Evolutionary conservation across 192 early-diverging fungal genomes (phyloP).

Genomic region (Chytriomyces hyalinus): DNA sequence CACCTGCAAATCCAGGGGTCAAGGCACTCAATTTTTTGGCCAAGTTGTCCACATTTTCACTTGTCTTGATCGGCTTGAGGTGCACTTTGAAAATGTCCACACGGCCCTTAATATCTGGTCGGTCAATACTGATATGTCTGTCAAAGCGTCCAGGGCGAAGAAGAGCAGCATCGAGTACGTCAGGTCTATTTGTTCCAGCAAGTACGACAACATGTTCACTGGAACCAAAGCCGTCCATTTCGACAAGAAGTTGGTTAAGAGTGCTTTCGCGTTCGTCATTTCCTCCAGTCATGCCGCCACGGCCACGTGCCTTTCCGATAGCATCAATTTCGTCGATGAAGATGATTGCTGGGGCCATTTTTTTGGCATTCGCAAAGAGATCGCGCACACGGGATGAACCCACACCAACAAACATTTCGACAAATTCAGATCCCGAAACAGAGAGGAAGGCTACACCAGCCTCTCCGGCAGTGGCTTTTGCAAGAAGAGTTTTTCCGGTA

Average conservation of each 20-base stretch:
- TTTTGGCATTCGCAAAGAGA: constrained; percentile 96
- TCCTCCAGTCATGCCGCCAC: constrained; percentile 83
- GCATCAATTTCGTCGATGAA: constrained; percentile 99
- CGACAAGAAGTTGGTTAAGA: constrained; percentile 96
- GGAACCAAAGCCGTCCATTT: constrained; percentile 98
- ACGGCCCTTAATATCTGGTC: constrained; percentile 95
- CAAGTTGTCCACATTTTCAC: constrained; percentile 69
- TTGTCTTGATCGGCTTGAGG: constrained; percentile 78
- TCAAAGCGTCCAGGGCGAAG: constrained; percentile 98
- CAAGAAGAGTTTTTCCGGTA: constrained; percentile 98
- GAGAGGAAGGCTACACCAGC: constrained; percentile 96
- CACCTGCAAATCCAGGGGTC: constrained; percentile 98
- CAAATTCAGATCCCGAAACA: constrained; percentile 99
- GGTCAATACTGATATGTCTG: constrained; percentile 95
- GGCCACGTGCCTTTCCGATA: constrained; percentile 96
- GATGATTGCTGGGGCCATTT: constrained; percentile 97
- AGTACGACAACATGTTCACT: constrained; percentile 92
- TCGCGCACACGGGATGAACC: constrained; percentile 93
- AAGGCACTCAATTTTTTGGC: constrained; percentile 89
- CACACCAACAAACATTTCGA: constrained; percentile 99
- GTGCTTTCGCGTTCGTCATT: constrained; percentile 99
- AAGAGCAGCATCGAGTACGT: constrained; percentile 94
- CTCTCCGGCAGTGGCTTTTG: constrained; percentile 99
- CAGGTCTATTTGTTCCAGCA: constrained; percentile 97
- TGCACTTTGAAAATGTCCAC: constrained; percentile 97